A percentile compares a stretch with the other conserved stretches of the same genome.
Conservation (phyloP, 768 basidiomycete genomes). For the Candolleomyces aberdarensis region DNA sequence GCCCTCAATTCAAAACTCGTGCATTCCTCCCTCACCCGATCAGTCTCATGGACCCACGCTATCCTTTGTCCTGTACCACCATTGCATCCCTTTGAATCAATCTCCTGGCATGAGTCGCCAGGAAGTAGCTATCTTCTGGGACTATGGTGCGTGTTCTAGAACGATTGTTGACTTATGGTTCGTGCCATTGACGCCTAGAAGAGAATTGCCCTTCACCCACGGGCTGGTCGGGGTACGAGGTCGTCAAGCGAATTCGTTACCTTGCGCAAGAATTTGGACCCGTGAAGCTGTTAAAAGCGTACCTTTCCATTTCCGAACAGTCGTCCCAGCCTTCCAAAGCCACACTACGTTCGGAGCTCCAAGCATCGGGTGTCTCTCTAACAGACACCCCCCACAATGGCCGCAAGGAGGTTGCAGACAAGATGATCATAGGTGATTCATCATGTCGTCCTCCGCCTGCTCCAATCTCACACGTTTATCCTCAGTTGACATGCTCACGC, state of each 20-base stretch:
- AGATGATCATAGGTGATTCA: constrained; percentile 27
- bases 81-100: not conserved
- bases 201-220: constrained; percentile 29
- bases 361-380: constrained; percentile 28
- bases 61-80: not conserved
- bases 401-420: constrained; percentile 23
- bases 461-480: not conserved
- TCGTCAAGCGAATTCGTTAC: constrained; percentile 24
- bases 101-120: not conserved
- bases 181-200: constrained; percentile 10
- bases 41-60: not conserved
- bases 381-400: constrained; percentile 29
- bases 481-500: constrained; percentile 64
- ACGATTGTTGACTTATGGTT: not conserved
- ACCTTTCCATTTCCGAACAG: constrained; percentile 27
- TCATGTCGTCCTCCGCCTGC: too few species aligned
- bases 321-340: constrained; percentile 8
- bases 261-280: constrained; percentile 25
- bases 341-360: constrained; percentile 25
- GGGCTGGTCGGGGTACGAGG: constrained; percentile 22
- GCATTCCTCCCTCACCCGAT: not conserved
- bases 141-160: constrained; percentile 20
- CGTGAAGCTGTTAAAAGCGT: constrained; percentile 30
- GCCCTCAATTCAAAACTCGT: too few species aligned
- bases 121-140: constrained; percentile 23